Evolutionary conservation across 306 rosid genomes (phyloP).

Genomic region (Purshia tridentata): DNA sequence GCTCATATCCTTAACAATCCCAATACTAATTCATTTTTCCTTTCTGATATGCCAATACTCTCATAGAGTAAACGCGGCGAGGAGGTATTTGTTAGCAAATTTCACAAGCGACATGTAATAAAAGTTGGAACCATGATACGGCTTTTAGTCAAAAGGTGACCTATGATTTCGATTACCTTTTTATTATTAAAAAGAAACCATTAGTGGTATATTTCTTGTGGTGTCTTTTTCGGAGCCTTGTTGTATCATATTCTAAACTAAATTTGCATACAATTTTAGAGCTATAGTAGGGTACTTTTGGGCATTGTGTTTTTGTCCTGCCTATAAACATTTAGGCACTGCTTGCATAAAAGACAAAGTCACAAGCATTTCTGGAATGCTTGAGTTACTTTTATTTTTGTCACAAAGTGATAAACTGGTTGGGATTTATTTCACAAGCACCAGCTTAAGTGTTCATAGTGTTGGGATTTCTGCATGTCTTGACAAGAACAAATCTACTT

Average conservation of each 20-base stretch:
- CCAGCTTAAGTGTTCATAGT: not conserved
- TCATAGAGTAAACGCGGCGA: conserved; percentile 57
- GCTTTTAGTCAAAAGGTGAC: conserved; percentile 77
- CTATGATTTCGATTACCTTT: not conserved
- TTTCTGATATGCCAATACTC: conserved; percentile 24
- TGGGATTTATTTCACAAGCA: not conserved
- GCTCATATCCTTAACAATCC: not conserved
- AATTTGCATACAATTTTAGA: not conserved
- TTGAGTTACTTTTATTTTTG: not conserved
- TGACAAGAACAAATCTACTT: no score
- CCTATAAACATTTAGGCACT: not conserved
- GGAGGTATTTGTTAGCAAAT: conserved; percentile 58
- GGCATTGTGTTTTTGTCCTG: not conserved
- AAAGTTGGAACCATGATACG: conserved; percentile 73
- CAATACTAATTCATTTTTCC: not conserved
- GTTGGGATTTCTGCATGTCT: not conserved
- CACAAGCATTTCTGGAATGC: not conserved
- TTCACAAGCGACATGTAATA: conserved; percentile 70
- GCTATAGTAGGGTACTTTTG: not conserved
- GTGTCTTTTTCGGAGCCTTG: not conserved
- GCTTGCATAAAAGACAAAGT: not conserved
- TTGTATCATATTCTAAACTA: not conserved
- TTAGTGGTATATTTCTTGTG: not conserved
- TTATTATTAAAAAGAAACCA: conserved; percentile 1
- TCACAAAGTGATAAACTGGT: no score